Conservation (phyloP, 768 basidiomycete species). For the Phylloporus rhodoxanthus region DNA sequence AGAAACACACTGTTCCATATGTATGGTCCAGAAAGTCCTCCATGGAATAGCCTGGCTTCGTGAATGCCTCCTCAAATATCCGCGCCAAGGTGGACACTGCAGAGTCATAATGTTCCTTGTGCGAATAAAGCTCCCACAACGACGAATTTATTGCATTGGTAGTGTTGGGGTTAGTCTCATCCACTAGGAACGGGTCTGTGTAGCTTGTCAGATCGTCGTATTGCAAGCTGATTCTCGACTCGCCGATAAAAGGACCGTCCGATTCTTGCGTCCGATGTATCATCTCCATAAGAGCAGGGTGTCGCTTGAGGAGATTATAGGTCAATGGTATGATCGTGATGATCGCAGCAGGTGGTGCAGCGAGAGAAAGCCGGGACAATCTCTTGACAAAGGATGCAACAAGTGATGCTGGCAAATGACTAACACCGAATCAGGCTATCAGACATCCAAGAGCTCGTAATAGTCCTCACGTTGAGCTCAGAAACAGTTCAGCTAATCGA, state of each 20-base stretch:
- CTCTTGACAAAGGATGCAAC: slow-evolving; percentile 94
- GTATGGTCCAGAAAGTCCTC: slow-evolving; percentile 97
- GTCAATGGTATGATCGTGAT: slow-evolving; percentile 89
- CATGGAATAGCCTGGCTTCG: slow-evolving; percentile 84
- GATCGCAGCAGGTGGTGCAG: slow-evolving; percentile 84
- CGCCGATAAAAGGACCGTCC: slow-evolving; percentile 33
- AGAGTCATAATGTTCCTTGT: slow-evolving; percentile 77
- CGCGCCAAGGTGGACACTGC: slow-evolving; percentile 82
- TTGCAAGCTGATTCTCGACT: slow-evolving; percentile 1
- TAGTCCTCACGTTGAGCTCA: slow-evolving; percentile 77
- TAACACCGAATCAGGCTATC: slow-evolving; percentile 24
- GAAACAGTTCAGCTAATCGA: slow-evolving; percentile 83
- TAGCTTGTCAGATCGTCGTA: slow-evolving; percentile 1
- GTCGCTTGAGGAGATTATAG: slow-evolving; percentile 89
- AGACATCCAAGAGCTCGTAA: neutral
- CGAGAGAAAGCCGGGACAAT: slow-evolving; percentile 75
- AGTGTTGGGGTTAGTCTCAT: slow-evolving; percentile 66
- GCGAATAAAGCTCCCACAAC: slow-evolving; percentile 85
- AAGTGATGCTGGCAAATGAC: slow-evolving; percentile 85
- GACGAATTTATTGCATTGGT: slow-evolving; percentile 83
- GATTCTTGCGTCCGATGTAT: slow-evolving; percentile 62
- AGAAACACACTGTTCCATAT: slow-evolving; percentile 62
- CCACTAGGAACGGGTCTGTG: slow-evolving; percentile 62
- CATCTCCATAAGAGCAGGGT: slow-evolving; percentile 89
- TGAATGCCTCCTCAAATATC: slow-evolving; percentile 87